Evolutionary conservation across 2,329 filamentous ascomycete species (phyloP).

Genomic region (Phaeosphaeria sp.): DNA sequence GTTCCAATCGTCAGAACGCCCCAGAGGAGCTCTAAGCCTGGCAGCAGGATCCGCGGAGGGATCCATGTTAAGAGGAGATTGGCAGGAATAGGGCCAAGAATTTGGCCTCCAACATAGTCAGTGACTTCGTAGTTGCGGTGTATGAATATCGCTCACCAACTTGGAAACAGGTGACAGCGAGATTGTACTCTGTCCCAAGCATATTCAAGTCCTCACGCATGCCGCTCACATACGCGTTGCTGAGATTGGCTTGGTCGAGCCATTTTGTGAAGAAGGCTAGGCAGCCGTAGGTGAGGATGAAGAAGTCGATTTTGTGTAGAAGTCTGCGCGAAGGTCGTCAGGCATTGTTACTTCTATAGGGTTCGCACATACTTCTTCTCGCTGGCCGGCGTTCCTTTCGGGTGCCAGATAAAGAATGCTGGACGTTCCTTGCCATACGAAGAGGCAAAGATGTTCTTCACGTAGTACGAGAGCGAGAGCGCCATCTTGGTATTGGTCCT

Average conservation of each 20-base stretch:
- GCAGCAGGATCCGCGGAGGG: conserved; percentile 17
- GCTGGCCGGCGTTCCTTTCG: conserved; percentile 1
- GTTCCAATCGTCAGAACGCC: conserved; percentile 17
- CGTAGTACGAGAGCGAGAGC: conserved; percentile 1
- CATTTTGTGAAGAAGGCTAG: conserved; percentile 26
- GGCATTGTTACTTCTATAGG: not conserved
- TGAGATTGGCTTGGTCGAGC: conserved; percentile 23
- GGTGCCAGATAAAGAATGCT: conserved; percentile 2
- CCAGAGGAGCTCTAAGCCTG: conserved; percentile 14
- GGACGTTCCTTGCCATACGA: conserved; percentile 3
- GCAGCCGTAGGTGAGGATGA: conserved; percentile 21
- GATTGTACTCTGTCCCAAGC: not conserved
- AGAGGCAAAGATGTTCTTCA: not conserved
- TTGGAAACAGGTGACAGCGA: conserved; percentile 10
- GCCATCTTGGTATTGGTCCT: not conserved
- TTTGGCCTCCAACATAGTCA: not conserved
- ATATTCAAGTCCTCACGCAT: conserved; percentile 17
- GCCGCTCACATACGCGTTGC: conserved; percentile 19
- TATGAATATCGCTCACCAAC: conserved; percentile 48
- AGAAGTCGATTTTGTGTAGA: conserved; percentile 24
- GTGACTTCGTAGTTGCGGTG: conserved; percentile 30
- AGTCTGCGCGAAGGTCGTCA: conserved; percentile 6
- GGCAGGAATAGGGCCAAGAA: conserved; percentile 19
- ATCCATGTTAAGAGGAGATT: conserved; percentile 17
- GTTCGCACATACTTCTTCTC: conserved; percentile 1